A percentile compares a stretch with the other conserved stretches of the same genome.
Evolutionary conservation across 2,329 filamentous ascomycete genomes (phyloP).

Genomic region (Diplodia corticola): DNA sequence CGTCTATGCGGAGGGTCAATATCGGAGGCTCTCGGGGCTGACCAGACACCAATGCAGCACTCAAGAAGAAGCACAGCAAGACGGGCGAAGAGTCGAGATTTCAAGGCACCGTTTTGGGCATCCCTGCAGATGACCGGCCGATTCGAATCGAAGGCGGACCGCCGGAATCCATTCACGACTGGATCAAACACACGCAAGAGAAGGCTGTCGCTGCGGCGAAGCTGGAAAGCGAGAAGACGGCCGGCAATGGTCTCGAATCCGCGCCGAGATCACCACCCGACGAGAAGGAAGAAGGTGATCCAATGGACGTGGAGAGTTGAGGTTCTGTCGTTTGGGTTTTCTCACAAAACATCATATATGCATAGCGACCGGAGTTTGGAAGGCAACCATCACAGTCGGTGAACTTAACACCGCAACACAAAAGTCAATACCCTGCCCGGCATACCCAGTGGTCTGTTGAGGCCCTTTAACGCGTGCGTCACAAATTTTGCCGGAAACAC

Average conservation of each 20-base stretch:
- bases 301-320: slow-evolving; percentile 16
- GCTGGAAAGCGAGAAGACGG: neutral
- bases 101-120: slow-evolving; percentile 79
- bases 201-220: slow-evolving; percentile 22
- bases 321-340: neutral
- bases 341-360: neutral
- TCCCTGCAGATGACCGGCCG: slow-evolving; percentile 67
- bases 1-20: slow-evolving; percentile 24
- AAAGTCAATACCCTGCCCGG: neutral
- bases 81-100: slow-evolving; percentile 85
- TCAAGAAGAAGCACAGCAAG: slow-evolving; percentile 93
- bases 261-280: neutral
- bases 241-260: neutral
- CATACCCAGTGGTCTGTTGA: neutral
- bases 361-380: slow-evolving; percentile 10
- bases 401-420: neutral
- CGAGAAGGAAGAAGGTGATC: neutral
- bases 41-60: slow-evolving; percentile 48
- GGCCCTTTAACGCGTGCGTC: neutral
- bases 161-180: slow-evolving; percentile 66
- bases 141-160: slow-evolving; percentile 78
- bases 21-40: neutral
- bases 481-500: neutral
- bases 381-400: neutral
- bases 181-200: slow-evolving; percentile 49